Percentiles rank a stretch among this genome's conserved stretches.
These are phyloP conservation scores for Pseudovirgaria hyperparasitica DNA, from an alignment of 2,329 filamentous ascomycete genomes.

Conservation along the genomic window DNA sequence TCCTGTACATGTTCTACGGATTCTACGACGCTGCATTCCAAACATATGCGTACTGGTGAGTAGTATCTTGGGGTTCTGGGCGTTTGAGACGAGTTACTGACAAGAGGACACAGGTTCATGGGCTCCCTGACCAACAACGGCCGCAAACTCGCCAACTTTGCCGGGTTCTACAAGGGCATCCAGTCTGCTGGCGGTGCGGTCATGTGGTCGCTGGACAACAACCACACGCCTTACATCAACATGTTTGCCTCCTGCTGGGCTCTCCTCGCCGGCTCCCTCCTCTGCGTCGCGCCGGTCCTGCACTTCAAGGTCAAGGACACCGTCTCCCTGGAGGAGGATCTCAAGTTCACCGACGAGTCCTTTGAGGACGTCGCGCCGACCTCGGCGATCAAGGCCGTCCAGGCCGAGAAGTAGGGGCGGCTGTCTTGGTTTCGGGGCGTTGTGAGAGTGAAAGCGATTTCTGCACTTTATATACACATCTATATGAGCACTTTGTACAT, in stretches of 20 bases:
- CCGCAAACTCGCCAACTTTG: slow-evolving; percentile 82
- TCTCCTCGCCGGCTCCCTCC: slow-evolving; percentile 56
- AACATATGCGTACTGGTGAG: slow-evolving; percentile 75
- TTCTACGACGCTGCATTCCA: slow-evolving; percentile 87
- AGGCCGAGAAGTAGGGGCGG: too few relatives aligned
- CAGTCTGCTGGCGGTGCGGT: slow-evolving; percentile 78
- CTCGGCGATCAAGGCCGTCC: too few relatives aligned
- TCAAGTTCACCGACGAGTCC: slow-evolving; percentile 77
- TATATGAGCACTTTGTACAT: too few relatives aligned
- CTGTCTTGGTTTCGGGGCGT: too few relatives aligned
- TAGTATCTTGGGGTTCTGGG: slow-evolving; percentile 2
- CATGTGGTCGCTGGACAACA: slow-evolving; percentile 56
- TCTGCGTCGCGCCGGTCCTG: slow-evolving; percentile 70
- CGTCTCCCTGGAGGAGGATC: slow-evolving; percentile 67
- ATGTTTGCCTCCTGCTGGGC: slow-evolving; percentile 69
- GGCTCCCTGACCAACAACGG: slow-evolving; percentile 85
- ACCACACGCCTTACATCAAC: slow-evolving; percentile 47
- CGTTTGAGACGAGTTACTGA: slow-evolving; percentile 4
- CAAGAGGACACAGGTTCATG: slow-evolving; percentile 57
- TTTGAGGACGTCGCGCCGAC: slow-evolving; percentile 51
- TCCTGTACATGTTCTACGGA: slow-evolving; percentile 83
- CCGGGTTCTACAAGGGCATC: slow-evolving; percentile 81
- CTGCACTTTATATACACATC: too few relatives aligned
- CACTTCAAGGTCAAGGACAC: slow-evolving; percentile 68
- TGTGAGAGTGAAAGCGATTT: too few relatives aligned